Evolutionary conservation across 1,284 basidiomycete species (phyloP).

Genomic region (Apiotrichum sp.): DNA sequence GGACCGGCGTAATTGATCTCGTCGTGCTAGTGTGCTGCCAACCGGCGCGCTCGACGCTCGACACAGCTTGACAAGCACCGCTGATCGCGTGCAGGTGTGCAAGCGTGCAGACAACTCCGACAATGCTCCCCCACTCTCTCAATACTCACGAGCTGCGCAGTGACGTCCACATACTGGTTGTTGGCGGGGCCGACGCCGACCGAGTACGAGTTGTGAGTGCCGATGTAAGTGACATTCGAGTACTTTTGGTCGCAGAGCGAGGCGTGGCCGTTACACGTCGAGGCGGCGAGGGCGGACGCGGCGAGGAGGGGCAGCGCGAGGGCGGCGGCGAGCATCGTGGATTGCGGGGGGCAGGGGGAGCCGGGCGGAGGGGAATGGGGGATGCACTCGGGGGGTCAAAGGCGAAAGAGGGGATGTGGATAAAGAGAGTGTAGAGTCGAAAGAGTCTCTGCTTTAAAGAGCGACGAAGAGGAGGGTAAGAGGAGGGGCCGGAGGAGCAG

Average conservation of each 20-base stretch:
- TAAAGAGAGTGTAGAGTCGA: too few relatives aligned
- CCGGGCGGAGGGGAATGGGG: background rate
- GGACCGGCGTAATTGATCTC: too few relatives aligned
- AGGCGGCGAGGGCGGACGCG: slow-evolving; percentile 45
- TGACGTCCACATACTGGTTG: slow-evolving; percentile 44
- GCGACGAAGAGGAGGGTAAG: background rate
- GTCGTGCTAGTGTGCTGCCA: too few relatives aligned
- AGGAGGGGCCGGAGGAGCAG: background rate
- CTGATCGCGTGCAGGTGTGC: too few relatives aligned
- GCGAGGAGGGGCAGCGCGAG: slow-evolving; percentile 14
- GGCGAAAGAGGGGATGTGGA: background rate
- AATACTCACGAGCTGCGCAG: slow-evolving; percentile 39
- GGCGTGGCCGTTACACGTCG: slow-evolving; percentile 74
- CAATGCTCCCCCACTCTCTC: background rate
- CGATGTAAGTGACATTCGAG: slow-evolving; percentile 75
- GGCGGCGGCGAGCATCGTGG: background rate
- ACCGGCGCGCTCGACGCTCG: too few relatives aligned
- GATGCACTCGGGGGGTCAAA: background rate
- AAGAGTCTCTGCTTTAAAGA: background rate
- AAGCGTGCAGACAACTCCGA: background rate
- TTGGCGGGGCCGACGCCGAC: slow-evolving; percentile 48
- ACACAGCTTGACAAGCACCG: too few relatives aligned
- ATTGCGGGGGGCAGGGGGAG: background rate
- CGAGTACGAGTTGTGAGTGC: slow-evolving; percentile 81
- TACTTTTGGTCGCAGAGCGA: slow-evolving; percentile 69